These are phyloP conservation scores for Corchorus capsularis DNA, from an alignment of 345 rosid genomes.

Conservation along the genomic window DNA sequence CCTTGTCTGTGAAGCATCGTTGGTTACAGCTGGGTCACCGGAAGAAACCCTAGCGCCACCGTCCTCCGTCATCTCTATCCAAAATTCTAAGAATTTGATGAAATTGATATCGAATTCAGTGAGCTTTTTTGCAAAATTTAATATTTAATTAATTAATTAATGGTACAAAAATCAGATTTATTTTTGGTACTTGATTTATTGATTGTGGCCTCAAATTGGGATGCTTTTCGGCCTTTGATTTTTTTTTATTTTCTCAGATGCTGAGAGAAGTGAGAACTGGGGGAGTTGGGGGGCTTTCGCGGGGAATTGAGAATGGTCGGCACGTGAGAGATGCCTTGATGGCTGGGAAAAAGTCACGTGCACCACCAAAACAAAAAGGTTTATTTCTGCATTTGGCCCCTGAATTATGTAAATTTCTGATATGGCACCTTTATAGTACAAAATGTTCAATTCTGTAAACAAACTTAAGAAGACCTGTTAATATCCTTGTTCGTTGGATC, in stretches of 20 bases:
- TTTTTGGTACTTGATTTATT: not conserved
- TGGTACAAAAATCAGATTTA: not conserved
- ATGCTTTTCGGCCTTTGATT: not conserved
- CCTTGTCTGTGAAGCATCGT: conserved; percentile 45
- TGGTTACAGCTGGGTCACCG: conserved; percentile 29
- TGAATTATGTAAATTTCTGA: too few species aligned
- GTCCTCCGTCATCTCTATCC: conserved; percentile 50
- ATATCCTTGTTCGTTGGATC: too few species aligned
- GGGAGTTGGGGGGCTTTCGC: not conserved
- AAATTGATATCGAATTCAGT: not conserved
- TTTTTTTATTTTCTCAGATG: not conserved
- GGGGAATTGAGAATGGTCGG: not conserved
- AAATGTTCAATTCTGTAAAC: too few species aligned
- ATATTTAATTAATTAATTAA: not conserved
- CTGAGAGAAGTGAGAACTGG: not conserved
- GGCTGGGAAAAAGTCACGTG: not conserved
- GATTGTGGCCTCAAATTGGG: not conserved
- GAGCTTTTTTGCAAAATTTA: too few species aligned
- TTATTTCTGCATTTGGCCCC: too few species aligned
- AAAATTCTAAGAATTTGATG: not conserved
- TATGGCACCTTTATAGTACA: too few species aligned
- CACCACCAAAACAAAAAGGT: not conserved
- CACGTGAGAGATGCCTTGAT: not conserved
- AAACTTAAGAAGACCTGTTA: too few species aligned
- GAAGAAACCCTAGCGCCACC: conserved; percentile 43